These are phyloP conservation scores for Paramecium sonneborni DNA, from an alignment of 73 alveolate genomes.

Conservation along the genomic window DNA sequence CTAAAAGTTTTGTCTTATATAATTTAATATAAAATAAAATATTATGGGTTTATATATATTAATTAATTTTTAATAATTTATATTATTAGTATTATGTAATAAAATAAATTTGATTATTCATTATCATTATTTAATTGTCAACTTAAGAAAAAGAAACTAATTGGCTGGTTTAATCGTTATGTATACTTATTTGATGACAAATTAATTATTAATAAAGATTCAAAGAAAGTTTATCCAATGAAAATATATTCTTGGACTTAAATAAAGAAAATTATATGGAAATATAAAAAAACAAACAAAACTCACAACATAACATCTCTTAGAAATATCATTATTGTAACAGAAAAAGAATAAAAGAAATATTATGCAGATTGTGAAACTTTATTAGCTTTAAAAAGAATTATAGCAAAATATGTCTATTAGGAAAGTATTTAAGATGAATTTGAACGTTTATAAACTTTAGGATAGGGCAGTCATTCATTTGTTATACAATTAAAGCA, in stretches of 20 bases:
- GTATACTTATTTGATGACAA: neutral
- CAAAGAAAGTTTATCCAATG: neutral
- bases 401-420: neutral
- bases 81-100: neutral
- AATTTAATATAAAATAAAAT: neutral
- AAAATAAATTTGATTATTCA: neutral
- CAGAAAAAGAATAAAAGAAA: neutral
- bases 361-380: neutral
- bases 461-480: slow-evolving; percentile 12
- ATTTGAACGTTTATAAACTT: neutral
- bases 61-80: neutral
- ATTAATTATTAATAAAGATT: neutral
- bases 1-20: neutral
- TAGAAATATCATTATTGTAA: neutral
- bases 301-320: neutral
- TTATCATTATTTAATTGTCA: neutral
- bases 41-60: slow-evolving; percentile 30
- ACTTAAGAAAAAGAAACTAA: slow-evolving; percentile 23
- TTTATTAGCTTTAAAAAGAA: slow-evolving; percentile 2
- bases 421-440: slow-evolving; percentile 14
- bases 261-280: slow-evolving; percentile 3
- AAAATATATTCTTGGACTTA: neutral
- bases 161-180: neutral
- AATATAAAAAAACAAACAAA: neutral
- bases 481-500: neutral